These are phyloP conservation scores for Pestalotiopsis fici DNA, from an alignment of 2,329 filamentous ascomycete species.

Conservation along the genomic window DNA sequence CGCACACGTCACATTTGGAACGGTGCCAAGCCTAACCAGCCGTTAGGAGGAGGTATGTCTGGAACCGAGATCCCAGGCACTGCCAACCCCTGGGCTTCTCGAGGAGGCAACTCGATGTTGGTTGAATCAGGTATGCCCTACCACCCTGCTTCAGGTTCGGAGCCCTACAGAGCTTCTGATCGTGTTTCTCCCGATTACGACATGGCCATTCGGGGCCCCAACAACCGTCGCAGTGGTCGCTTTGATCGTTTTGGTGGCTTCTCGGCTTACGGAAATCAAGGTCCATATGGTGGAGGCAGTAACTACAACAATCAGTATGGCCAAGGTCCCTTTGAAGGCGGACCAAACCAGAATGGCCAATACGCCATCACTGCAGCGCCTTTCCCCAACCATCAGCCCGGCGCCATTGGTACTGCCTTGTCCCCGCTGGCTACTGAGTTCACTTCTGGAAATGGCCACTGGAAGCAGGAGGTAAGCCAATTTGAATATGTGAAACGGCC, in stretches of 20 bases:
- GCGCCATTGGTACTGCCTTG: conserved; percentile 55
- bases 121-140: conserved; percentile 39
- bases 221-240: conserved; percentile 46
- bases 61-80: conserved; percentile 34
- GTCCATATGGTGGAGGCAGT: conserved; percentile 32
- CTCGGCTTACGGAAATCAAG: conserved; percentile 32
- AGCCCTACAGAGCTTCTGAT: conserved; percentile 43
- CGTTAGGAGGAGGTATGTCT: conserved; percentile 24
- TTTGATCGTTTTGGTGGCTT: conserved; percentile 41
- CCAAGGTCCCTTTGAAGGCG: conserved; percentile 35
- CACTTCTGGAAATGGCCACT: conserved; percentile 47
- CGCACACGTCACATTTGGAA: conserved; percentile 60
- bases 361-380: conserved; percentile 34
- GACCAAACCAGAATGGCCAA: conserved; percentile 33
- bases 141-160: conserved; percentile 29
- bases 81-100: conserved; percentile 49
- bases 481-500: conserved; percentile 3
- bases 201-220: conserved; percentile 41
- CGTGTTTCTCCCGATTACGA: conserved; percentile 52
- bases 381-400: conserved; percentile 26
- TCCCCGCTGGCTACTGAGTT: conserved; percentile 78
- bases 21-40: conserved; percentile 39
- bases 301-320: conserved; percentile 33
- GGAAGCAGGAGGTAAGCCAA: conserved; percentile 56
- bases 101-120: conserved; percentile 39